A percentile compares a stretch with the other conserved stretches of the same genome.
These are phyloP conservation scores for Chlorella sorokiniana DNA, from an alignment of 139 green algal species.

Conservation along the genomic window DNA sequence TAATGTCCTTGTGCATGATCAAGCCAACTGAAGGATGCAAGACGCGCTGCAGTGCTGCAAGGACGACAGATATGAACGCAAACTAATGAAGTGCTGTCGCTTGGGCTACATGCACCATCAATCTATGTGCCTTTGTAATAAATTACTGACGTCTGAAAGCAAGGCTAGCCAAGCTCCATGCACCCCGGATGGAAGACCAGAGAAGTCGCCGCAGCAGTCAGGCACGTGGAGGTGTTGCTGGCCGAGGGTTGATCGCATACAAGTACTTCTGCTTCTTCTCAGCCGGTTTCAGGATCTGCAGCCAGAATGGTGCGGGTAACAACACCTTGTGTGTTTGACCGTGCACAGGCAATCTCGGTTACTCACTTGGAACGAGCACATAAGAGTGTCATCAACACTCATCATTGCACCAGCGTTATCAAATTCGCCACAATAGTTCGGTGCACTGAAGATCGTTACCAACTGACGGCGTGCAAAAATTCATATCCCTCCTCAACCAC, in stretches of 20 bases:
- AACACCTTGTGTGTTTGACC: background rate
- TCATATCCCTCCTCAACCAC: conserved; percentile 92
- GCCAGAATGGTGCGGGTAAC: background rate
- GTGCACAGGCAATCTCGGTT: background rate
- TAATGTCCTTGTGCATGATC: no score
- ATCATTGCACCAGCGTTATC: conserved; percentile 99
- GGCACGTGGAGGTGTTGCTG: conserved; percentile 37
- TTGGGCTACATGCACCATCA: no score
- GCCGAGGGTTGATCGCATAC: conserved; percentile 40
- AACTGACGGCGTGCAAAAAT: conserved; percentile 99
- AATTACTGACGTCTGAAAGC: no score
- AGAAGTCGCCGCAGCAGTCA: background rate
- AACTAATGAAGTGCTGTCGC: no score
- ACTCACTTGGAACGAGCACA: conserved; percentile 98
- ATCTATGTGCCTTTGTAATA: no score
- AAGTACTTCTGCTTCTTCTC: conserved; percentile 93
- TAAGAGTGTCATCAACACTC: conserved; percentile 99
- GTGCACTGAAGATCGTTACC: conserved; percentile 98
- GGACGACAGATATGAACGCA: no score
- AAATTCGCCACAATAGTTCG: conserved; percentile 99
- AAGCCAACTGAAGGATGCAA: no score
- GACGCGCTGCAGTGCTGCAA: no score
- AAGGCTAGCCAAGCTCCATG: no score
- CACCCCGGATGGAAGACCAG: no score
- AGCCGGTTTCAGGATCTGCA: conserved; percentile 94